Percentiles rank a stretch among this genome's conserved stretches.
Conservation (phyloP, 202 grass and related monocot genomes). For the Zoysia matrella region DNA sequence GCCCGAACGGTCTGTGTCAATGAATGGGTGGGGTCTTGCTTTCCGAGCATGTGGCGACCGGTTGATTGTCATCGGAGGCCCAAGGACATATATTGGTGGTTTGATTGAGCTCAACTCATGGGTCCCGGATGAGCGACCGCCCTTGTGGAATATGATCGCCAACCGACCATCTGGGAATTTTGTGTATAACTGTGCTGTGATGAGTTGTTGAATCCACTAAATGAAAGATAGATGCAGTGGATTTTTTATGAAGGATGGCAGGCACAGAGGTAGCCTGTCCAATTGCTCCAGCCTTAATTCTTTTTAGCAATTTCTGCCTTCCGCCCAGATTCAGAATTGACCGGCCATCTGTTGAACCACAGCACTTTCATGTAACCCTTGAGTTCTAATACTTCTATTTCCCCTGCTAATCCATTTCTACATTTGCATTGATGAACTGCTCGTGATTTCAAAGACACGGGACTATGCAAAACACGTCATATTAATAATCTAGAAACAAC, state of each 20-base stretch:
- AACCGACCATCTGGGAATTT: constrained; percentile 77
- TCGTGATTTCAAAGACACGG: too few relatives aligned
- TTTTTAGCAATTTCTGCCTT: constrained; percentile 60
- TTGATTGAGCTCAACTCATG: constrained; percentile 90
- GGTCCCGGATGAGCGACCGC: constrained; percentile 63
- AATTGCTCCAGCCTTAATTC: constrained; percentile 62
- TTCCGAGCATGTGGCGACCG: too few relatives aligned
- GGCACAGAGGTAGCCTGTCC: constrained; percentile 61
- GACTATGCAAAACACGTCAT: too few relatives aligned
- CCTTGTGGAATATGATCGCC: constrained; percentile 79
- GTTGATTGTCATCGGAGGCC: too few relatives aligned
- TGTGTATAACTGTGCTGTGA: constrained; percentile 97
- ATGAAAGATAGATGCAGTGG: constrained; percentile 32
- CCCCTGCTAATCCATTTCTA: too few relatives aligned
- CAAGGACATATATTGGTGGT: background rate
- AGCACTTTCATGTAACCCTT: too few relatives aligned
- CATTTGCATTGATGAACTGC: too few relatives aligned
- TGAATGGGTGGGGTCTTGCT: too few relatives aligned
- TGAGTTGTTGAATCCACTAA: too few relatives aligned
- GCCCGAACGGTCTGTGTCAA: too few relatives aligned
- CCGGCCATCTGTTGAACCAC: constrained; percentile 17
- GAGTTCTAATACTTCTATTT: too few relatives aligned
- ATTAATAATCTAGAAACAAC: too few relatives aligned
- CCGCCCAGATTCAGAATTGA: constrained; percentile 57
- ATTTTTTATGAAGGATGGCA: constrained; percentile 52